Evolutionary conservation across 805 yeast genomes (phyloP).

Genomic region (Wickerhamomyces subpelliculosus): DNA sequence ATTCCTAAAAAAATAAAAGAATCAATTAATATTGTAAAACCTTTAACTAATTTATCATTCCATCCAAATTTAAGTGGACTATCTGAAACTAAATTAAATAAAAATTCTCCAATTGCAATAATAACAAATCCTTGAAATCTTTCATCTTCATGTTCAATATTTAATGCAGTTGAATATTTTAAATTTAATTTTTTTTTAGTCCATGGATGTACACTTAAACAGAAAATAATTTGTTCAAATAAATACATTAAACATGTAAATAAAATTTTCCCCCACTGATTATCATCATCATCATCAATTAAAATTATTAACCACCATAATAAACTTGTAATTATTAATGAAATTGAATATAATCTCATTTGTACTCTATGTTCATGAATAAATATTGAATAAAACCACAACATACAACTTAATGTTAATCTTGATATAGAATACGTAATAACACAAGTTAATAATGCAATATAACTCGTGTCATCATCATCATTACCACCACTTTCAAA

Average conservation of each 20-base stretch:
- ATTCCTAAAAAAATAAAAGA: constrained; percentile 46
- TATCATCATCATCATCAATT: constrained; percentile 33
- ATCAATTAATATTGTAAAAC: constrained; percentile 37
- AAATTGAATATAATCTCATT: constrained; percentile 31
- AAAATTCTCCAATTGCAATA: constrained; percentile 60
- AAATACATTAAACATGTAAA: constrained; percentile 32
- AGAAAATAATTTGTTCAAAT: constrained; percentile 34
- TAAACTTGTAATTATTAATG: constrained; percentile 27
- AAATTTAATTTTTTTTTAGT: constrained; percentile 35
- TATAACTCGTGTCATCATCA: too few relatives aligned
- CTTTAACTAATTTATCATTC: constrained; percentile 36
- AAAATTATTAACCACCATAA: constrained; percentile 50
- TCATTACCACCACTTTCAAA: constrained; percentile 20
- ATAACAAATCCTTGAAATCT: constrained; percentile 50
- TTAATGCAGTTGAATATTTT: constrained; percentile 50
- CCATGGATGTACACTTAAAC: constrained; percentile 39
- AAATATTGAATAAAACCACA: constrained; percentile 32
- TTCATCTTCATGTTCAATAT: constrained; percentile 63
- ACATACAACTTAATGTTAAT: constrained; percentile 23
- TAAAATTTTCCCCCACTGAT: too few relatives aligned
- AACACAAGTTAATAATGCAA: constrained; percentile 30
- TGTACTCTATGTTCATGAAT: constrained; percentile 47
- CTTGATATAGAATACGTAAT: constrained; percentile 36
- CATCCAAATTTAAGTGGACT: constrained; percentile 42
- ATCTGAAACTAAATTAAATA: constrained; percentile 44